Evolutionary conservation across 352 stramenopile genomes (phyloP).

Genomic region (Phytophthora tubulina): DNA sequence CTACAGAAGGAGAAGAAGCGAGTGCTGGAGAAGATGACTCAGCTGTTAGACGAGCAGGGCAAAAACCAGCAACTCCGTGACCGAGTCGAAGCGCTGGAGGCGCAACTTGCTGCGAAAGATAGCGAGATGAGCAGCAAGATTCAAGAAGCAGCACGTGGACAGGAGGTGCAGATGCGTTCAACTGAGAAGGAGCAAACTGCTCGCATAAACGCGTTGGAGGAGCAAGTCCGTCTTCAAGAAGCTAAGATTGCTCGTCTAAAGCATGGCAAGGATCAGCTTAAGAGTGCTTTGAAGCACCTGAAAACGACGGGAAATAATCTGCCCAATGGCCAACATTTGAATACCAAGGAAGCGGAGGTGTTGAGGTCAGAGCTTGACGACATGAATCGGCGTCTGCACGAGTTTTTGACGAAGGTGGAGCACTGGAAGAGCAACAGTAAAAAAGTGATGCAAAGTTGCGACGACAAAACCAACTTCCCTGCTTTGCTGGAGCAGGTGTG

Average conservation of each 20-base stretch:
- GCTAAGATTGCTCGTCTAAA: constrained; percentile 43
- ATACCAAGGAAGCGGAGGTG: constrained; percentile 21
- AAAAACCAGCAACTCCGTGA: constrained; percentile 69
- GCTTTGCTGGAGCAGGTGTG: constrained; percentile 59
- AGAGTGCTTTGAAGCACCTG: constrained; percentile 40
- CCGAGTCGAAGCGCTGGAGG: constrained; percentile 50
- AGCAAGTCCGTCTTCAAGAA: constrained; percentile 49
- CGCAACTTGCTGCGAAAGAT: constrained; percentile 45
- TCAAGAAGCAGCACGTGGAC: constrained; percentile 19
- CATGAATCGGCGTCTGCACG: constrained; percentile 49
- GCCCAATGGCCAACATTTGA: constrained; percentile 8
- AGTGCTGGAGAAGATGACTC: constrained; percentile 74
- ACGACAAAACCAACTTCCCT: constrained; percentile 39
- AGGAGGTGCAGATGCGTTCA: constrained; percentile 31
- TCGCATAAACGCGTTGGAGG: constrained; percentile 37
- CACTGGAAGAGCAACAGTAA: constrained; percentile 64
- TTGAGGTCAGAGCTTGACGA: constrained; percentile 52
- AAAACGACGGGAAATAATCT: constrained; percentile 15
- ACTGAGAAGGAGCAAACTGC: constrained; percentile 41
- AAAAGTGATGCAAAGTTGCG: constrained; percentile 49
- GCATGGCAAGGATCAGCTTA: constrained; percentile 48
- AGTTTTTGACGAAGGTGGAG: constrained; percentile 61
- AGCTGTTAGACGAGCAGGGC: constrained; percentile 70
- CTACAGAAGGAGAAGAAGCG: constrained; percentile 78
- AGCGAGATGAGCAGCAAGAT: constrained; percentile 32